phyloP scores from a whole-genome alignment of 176 grass and related monocot species.

The Puccinellia tenuiflora region DNA sequence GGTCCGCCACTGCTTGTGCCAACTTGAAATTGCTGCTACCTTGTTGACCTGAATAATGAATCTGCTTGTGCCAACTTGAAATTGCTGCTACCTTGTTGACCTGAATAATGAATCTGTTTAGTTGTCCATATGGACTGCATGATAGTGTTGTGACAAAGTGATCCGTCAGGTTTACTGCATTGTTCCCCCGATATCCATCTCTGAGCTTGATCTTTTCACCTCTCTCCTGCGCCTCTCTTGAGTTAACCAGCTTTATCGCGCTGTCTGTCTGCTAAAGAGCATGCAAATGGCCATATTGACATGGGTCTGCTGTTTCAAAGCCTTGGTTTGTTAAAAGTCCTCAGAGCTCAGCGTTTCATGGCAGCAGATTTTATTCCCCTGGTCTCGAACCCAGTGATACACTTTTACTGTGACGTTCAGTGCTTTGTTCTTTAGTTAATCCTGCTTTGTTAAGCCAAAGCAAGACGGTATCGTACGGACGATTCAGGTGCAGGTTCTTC shows the following conservation, averaged over 20 bases:
- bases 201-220: background rate
- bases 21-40: too few relatives aligned
- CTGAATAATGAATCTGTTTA: background rate
- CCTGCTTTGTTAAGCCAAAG: background rate
- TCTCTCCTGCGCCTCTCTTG: background rate
- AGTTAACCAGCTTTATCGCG: slow-evolving; percentile 7
- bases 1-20: too few relatives aligned
- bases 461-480: slow-evolving; percentile 6
- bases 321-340: slow-evolving; percentile 6
- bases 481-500: background rate
- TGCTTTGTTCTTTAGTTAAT: slow-evolving; percentile 12
- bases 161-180: background rate
- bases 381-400: background rate
- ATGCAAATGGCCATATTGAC: background rate
- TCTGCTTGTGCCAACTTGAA: too few relatives aligned
- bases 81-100: background rate
- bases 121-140: background rate
- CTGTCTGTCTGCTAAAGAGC: slow-evolving; percentile 36
- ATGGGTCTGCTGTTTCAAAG: background rate
- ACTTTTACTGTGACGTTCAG: background rate
- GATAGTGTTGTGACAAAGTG: background rate
- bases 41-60: background rate
- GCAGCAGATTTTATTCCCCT: slow-evolving; percentile 7
- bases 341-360: background rate
- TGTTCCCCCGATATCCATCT: background rate